Base-by-base conservation (phyloP, 2,329 filamentous ascomycete genomes). In the Didymella arachidicola region DNA sequence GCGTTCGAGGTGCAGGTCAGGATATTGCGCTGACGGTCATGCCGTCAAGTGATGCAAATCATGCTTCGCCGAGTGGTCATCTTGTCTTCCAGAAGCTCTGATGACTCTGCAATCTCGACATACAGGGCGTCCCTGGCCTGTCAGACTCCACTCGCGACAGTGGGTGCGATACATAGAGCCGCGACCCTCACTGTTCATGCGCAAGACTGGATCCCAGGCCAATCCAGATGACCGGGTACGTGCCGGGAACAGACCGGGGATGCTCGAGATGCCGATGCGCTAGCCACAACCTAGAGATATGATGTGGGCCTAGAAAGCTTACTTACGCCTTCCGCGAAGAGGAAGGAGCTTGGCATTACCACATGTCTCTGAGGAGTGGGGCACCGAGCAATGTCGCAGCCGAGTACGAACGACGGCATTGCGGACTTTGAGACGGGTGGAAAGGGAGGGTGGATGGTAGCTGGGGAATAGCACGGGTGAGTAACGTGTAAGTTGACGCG, bases 301-400 rank as follows among this genome's bases (percentile, higher is more conserved):
- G 44, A 48, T 48, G 53, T 56, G 50, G 56, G 44, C 45, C 49
- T 34, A 50, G 29, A 52, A 59, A 59, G 56, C 56, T 59, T 59
- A 19, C 32, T 19, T 45, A 25, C 50, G 56, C 56, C 56, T 59
- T 50, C 56, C 56, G 51, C 34, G 26, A 45, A 44, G 7, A 36
- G 46, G 46, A 54, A 54, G 46, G 45, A 54, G 56, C 56, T 59
- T 59, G 56, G 56, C 56, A 59, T 59, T 54, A 59, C 50, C 56
- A 59, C 39, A 59, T 16, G 10, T 32, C 16, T 36, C n/a, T 18
- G 36, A 22, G 2, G 2, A 18, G 56, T 59, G 50, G 56, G 50
- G 26, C 46, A 19, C 30, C 22, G 32, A 19, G 30, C 29, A 25
- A 14, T 39, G 32, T 32, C 49, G 22, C 49, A 43, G 55, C 55